Evolutionary conservation across 768 basidiomycete species (phyloP).

Genomic region (Solioccasus polychromus): DNA sequence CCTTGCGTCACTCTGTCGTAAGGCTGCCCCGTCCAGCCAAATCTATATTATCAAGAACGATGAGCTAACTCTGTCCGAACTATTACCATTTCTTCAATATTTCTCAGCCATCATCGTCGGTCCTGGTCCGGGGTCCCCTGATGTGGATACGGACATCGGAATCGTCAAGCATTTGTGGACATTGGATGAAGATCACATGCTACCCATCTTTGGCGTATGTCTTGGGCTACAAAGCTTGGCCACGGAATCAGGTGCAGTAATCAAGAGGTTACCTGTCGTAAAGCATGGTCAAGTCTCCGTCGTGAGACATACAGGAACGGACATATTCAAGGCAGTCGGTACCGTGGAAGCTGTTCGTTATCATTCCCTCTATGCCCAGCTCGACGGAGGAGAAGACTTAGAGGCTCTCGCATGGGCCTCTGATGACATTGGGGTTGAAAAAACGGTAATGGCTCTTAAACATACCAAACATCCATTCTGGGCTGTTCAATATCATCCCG

Average conservation of each 20-base stretch:
- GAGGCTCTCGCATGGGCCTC: conserved; percentile 72
- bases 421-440: conserved; percentile 64
- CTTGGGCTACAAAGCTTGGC: conserved; percentile 78
- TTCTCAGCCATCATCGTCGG: conserved; percentile 75
- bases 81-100: conserved; percentile 51
- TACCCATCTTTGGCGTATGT: conserved; percentile 83
- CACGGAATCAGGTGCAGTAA: conserved; percentile 56
- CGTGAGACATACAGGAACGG: conserved; percentile 55
- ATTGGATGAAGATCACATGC: conserved; percentile 43
- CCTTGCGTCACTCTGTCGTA: conserved; percentile 67
- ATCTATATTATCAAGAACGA: conserved; percentile 79
- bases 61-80: conserved; percentile 44
- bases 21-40: conserved; percentile 55
- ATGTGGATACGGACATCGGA: conserved; percentile 59
- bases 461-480: conserved; percentile 71
- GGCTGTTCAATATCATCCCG: conserved; percentile 90
- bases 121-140: conserved; percentile 79
- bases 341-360: conserved; percentile 67
- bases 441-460: conserved; percentile 69
- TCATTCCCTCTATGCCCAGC: conserved; percentile 71
- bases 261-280: conserved; percentile 62
- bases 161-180: conserved; percentile 72
- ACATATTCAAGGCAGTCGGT: conserved; percentile 59
- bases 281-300: conserved; percentile 76
- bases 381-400: conserved; percentile 44